Base-by-base conservation (phyloP, 2,329 filamentous ascomycete species). In the Colletotrichum magnum region DNA sequence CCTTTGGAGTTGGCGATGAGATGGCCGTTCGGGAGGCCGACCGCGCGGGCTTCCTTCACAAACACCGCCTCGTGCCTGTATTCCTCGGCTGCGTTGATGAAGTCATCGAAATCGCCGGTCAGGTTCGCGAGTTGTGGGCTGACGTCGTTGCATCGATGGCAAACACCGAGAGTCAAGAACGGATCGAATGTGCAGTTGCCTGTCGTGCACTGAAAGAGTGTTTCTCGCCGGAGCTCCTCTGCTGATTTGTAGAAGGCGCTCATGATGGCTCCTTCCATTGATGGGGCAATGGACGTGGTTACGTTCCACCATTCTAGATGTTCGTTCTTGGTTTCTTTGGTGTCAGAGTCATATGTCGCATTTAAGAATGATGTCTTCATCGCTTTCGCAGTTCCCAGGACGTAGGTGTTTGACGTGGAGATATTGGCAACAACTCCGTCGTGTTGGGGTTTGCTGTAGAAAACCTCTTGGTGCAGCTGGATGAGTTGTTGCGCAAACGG, bases 141-240 rank as follows among this genome's bases (percentile, higher is more conserved):
- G 15, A 74, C 12, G 26, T 74, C 61, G 16, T 56, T 72, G 56
- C 72, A 74, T 26, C 45, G 69, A 1, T 71, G 47, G 43, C 72
- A 74, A 4, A 74, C 50, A 2, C 67, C 73, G 3, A 73, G 61
- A 0, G 70, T 73, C 1, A 58, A 26, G 6, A 73, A 74, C 2
- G 51, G 59, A 6, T 52, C 48, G 60, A 69, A 74, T 3, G 54
- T 73, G 21, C 72, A 74, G 58, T 73, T 68, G 3, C 71, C 54
- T 0, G 69, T 62, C 0, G 67, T 58, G 16, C 73, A 74, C 24
- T 64, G 64, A 2, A 69, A 51, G 3, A 69, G 41, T 0, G 66
- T n/a, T 9, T 71, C 63, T 5, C 51, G 53, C 4, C 48, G 41
- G 1, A 60, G 28, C 26, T 72, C 66, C 36, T 39, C 69, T 3